Base-by-base conservation (phyloP, 176 grass and related monocot species). In the Tillandsia leiboldiana region DNA sequence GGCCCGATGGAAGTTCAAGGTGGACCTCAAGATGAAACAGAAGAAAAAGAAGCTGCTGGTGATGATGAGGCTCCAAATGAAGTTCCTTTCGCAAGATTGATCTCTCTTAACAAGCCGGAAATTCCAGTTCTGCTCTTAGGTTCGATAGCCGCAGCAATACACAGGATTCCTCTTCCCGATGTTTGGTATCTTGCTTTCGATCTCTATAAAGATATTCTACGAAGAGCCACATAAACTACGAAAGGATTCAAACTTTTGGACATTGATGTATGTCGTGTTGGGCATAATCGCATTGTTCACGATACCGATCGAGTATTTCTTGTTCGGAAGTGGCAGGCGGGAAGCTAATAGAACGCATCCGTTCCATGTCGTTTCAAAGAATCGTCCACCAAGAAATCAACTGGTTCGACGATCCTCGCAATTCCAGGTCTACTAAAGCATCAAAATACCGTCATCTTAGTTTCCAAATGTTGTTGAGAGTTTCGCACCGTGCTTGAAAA, bases 401-500 rank as follows among this genome's bases (percentile, higher is more conserved):
- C 76, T 96, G 92, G 92, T 96, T 96, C 74, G 92, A 96, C 75
- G 73, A 96, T 70, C 67, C 88, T 76, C 56, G 29, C 18, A 96
- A 96, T 79, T 87, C 92, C 10, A 96, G 92, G 88, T 96, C 48
- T 48, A 78, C 9, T 72, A 51, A 17, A 8, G 7, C 18, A 59
- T 14, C 5, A 15, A 2, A 18, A 59, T 59, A 59, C 14, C 18
- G 1, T 14, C 54, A 59, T 59, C 6, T 59, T 59, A 59, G 0
- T 42, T 42, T 22, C 5, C 7, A 13, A 59, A 59, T 15, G 14
- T 59, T 8, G 9, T 59, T 2, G 1, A 20, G 18, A 59, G 18
- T 8, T 9, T 8, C 8, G 12, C 15, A 56, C 68, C 59, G 9
- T 51, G 54, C 1, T n/a, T 3, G 0, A 20, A 53, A 15, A 10